These are phyloP conservation scores for Fusarium coicis DNA, from an alignment of 2,329 filamentous ascomycete species.

Conservation along the genomic window DNA sequence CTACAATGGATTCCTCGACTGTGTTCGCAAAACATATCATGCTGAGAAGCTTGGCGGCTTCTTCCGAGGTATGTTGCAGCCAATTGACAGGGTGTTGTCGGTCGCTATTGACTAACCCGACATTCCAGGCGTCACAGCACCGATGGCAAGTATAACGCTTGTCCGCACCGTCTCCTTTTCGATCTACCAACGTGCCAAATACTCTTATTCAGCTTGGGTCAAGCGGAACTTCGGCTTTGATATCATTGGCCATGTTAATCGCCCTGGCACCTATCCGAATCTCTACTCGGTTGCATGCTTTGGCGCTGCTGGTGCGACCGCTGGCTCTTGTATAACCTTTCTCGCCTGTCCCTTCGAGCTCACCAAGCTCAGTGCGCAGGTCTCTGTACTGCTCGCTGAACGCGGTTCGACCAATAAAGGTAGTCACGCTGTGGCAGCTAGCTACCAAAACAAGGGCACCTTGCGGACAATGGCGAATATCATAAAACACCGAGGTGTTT, in stretches of 20 bases:
- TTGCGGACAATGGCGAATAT: conserved; percentile 81
- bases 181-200: conserved; percentile 82
- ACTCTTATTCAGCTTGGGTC: conserved; percentile 77
- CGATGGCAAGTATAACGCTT: conserved; percentile 81
- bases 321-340: conserved; percentile 81
- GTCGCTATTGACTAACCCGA: conserved; percentile 19
- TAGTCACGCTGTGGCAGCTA: conserved; percentile 70
- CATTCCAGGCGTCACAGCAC: conserved; percentile 75
- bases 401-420: conserved; percentile 52
- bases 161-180: conserved; percentile 83
- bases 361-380: conserved; percentile 88
- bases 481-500: conserved; percentile 76
- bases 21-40: conserved; percentile 78
- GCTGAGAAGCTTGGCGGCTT: conserved; percentile 80
- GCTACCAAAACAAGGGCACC: conserved; percentile 82
- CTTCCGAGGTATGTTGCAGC: conserved; percentile 74
- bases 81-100: conserved; percentile 3
- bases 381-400: conserved; percentile 79
- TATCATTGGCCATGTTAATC: conserved; percentile 78
- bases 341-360: conserved; percentile 90
- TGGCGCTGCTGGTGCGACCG: conserved; percentile 79
- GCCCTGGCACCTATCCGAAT: conserved; percentile 75
- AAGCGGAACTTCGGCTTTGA: conserved; percentile 74
- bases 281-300: conserved; percentile 80
- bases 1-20: conserved; percentile 78